A percentile compares a stretch with the other conserved stretches of the same genome.
phyloP scores from a whole-genome alignment of 148 eudicot genomes.

The Diospyros lotus region DNA sequence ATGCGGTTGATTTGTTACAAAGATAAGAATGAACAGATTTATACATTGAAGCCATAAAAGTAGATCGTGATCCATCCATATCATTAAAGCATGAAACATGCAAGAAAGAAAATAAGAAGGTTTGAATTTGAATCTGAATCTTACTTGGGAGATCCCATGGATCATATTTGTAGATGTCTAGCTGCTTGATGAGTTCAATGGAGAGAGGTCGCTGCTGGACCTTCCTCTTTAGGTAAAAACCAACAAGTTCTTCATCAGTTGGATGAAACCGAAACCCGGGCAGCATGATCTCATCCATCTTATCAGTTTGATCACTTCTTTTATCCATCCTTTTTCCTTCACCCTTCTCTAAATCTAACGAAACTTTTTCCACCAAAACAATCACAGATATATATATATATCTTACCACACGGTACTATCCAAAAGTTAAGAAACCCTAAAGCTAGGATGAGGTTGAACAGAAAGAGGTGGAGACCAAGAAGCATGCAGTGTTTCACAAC shows the following conservation, averaged over 20 bases:
- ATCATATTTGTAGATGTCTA: conserved; percentile 48
- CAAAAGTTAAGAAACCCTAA: conserved; percentile 1
- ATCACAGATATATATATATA: too few species aligned
- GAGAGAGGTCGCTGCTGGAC: conserved; percentile 68
- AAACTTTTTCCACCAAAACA: too few species aligned
- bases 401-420: too few species aligned
- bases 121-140: conserved; percentile 6
- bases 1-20: too few species aligned
- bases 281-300: conserved; percentile 57
- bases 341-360: neutral
- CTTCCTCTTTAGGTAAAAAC: conserved; percentile 85
- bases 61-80: too few species aligned
- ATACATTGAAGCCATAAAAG: too few species aligned
- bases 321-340: conserved; percentile 30
- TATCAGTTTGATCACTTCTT: conserved; percentile 38
- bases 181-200: conserved; percentile 81
- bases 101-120: neutral
- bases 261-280: conserved; percentile 97
- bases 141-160: conserved; percentile 80
- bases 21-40: too few species aligned
- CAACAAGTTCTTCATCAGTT: conserved; percentile 87
- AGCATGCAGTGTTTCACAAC: neutral
- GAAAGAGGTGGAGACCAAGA: neutral
- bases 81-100: neutral
- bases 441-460: conserved; percentile 9